Base-by-base conservation (phyloP, 2,329 filamentous ascomycete species). In the Coniella vitis region DNA sequence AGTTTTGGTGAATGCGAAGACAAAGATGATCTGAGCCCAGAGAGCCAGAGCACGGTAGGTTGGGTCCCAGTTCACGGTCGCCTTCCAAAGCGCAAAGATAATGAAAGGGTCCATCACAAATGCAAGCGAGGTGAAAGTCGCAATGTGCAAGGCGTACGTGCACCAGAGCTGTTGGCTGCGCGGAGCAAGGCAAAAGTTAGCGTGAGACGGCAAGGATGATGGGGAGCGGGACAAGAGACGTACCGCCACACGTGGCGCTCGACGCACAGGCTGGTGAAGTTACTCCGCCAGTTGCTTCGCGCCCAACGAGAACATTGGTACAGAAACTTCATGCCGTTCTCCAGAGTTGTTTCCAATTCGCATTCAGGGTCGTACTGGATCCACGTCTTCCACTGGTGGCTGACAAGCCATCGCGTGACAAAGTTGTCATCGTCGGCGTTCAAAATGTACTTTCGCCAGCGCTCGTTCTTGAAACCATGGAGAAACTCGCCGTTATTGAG, bases 341-440 rank as follows among this genome's bases (percentile, higher is more conserved):
- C 91, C 36, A 97, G 76, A 3, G 90, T 96, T 21, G 91, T 97
- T 71, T 93, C 84, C 53, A 97, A 85, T 68, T 94, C 87, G 60
- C 88, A 94, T 63, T 94, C 88, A 41, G 78, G 81, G 65, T 95
- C 85, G 69, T 95, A 95, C 70, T 97, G 91, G 66, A 96, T 87
- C 75, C 87, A 91, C 19, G 90, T 96, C 70, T 94, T 89, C 87
- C 89, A 95, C 57, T 84, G 79, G 70, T 95, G 86, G 56, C 83
- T 87, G 58, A 96, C 90, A 61, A 97, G 78, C 91, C 91, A 97
- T 50, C 91, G 84, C 7, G 91, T 96, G 59, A 97, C 88, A 70
- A 96, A 97, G 70, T 97, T 97, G 74, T 97, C 91, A 66, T 97
- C 91, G 67, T 97, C 91, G 21, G 91, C 90, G 63, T 96, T 96